A percentile compares a stretch with the other conserved stretches of the same genome.
These are phyloP conservation scores for Phoenix dactylifera DNA, from an alignment of 176 grass and related monocot species.

Conservation along the genomic window DNA sequence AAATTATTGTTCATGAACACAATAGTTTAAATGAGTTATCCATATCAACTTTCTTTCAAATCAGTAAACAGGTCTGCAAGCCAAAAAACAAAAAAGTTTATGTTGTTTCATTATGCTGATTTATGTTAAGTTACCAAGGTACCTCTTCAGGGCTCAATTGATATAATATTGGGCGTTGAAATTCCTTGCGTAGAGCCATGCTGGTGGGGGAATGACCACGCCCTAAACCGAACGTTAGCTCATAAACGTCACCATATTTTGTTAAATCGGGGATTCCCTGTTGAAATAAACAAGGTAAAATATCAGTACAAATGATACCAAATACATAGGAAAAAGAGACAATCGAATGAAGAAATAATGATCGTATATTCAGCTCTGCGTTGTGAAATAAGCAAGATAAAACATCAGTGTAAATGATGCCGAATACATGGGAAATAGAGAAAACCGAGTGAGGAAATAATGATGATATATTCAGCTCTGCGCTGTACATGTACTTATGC, in stretches of 20 bases:
- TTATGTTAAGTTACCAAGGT: neutral
- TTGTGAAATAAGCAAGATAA: too few species aligned
- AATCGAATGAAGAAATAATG: neutral
- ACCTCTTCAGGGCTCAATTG: constrained; percentile 33
- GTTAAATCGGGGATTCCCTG: constrained; percentile 41
- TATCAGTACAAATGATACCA: too few species aligned
- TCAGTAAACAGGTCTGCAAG: too few species aligned
- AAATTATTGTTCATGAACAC: too few species aligned
- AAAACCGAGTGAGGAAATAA: neutral
- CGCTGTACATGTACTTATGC: too few species aligned
- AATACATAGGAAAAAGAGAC: neutral
- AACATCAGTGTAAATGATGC: neutral
- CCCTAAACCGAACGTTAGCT: constrained; percentile 22
- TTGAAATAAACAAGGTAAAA: neutral
- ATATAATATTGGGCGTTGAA: constrained; percentile 22
- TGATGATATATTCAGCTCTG: neutral
- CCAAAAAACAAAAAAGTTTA: too few species aligned
- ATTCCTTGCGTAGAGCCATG: constrained; percentile 20
- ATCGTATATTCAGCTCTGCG: neutral
- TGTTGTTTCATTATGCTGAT: too few species aligned
- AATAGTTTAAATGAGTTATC: too few species aligned
- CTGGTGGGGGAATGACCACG: constrained; percentile 21
- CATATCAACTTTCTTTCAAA: too few species aligned
- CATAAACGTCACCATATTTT: constrained; percentile 25
- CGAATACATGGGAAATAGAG: too few species aligned